Base-by-base conservation (phyloP, 371 early-diverging fungal species). In the Apophysomyces sp. region DNA sequence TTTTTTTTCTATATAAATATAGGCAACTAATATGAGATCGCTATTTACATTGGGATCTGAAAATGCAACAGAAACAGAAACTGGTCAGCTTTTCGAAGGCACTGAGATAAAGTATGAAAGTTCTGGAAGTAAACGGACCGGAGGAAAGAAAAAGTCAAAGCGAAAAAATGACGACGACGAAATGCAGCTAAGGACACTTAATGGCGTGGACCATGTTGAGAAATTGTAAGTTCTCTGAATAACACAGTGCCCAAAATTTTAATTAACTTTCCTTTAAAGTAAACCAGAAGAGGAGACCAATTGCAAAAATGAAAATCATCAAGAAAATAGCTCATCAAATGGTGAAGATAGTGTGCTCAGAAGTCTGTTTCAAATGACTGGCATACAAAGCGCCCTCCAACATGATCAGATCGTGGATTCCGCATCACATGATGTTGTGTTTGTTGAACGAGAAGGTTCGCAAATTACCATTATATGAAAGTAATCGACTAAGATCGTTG, bases 341-440 rank as follows among this genome's bases (percentile, higher is more conserved):
- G 67, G 61, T 6, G 78, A 71, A 37, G 78, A 83, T 39, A 76
- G 84, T 28, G 86, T 96, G 3, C 71, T 96, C 15, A 62, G 82
- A 9, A 86, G 85, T 21, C 67, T 96, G 29, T 93, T 94, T 66
- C 84, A 90, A 69, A 88, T 87, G 74, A 86, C 91, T 0, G 94
- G 94, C 0, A 86, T 96, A 16, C 93, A 94, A 61, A 89, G 93
- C 52, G 95, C 92, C 0, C 66, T 96, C 21, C 77, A 92, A 53
- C 96, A 97, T 65, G 98, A 97, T 63, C 86, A 83, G 21, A 92
- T 96, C 44, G 82, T 95, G 73, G 86, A 88, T 41, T 79, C 87
- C 12, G 73, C 77, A 3, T 83, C 75, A 4, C 87, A 85, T 5
- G 92, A 93, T 40, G 61, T 73, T n/a, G 60, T 88, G 1, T 76